Percentiles rank a stretch among this genome's conserved stretches.
phyloP scores from a whole-genome alignment of 2,329 filamentous ascomycete genomes.

The Fusarium agapanthi region DNA sequence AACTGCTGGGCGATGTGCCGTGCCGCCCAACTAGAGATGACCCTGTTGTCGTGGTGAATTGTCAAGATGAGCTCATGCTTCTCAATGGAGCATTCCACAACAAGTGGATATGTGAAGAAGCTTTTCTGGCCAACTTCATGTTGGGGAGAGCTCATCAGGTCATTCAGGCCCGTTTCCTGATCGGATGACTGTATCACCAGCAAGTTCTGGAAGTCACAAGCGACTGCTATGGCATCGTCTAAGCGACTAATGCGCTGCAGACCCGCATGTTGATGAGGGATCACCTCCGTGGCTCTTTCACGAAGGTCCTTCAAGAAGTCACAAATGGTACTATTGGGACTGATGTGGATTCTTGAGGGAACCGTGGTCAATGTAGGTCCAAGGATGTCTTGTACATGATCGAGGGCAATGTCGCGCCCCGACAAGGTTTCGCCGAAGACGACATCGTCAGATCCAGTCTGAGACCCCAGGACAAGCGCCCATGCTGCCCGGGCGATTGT shows the following conservation, averaged over 20 bases:
- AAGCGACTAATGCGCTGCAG: slow-evolving; percentile 44
- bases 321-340: neutral
- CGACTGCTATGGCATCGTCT: slow-evolving; percentile 13
- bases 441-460: slow-evolving; percentile 26
- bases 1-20: slow-evolving; percentile 26
- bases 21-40: slow-evolving; percentile 22
- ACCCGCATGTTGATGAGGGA: slow-evolving; percentile 44
- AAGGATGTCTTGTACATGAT: slow-evolving; percentile 16
- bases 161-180: neutral
- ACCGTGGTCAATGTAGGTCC: slow-evolving; percentile 31
- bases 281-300: slow-evolving; percentile 10
- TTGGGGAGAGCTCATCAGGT: neutral
- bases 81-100: slow-evolving; percentile 34
- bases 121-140: neutral
- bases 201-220: slow-evolving; percentile 41
- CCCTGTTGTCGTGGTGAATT: slow-evolving; percentile 12
- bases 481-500: slow-evolving; percentile 25
- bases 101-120: slow-evolving; percentile 40
- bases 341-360: slow-evolving; percentile 11
- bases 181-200: slow-evolving; percentile 42
- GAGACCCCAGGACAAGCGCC: slow-evolving; percentile 13
- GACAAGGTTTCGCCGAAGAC: slow-evolving; percentile 28
- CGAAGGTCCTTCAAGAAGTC: too few relatives aligned
- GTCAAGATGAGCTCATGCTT: slow-evolving; percentile 1
- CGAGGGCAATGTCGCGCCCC: slow-evolving; percentile 23